These are phyloP conservation scores for Aspergillus ochraceus DNA, from an alignment of 2,329 filamentous ascomycete genomes.

Conservation along the genomic window DNA sequence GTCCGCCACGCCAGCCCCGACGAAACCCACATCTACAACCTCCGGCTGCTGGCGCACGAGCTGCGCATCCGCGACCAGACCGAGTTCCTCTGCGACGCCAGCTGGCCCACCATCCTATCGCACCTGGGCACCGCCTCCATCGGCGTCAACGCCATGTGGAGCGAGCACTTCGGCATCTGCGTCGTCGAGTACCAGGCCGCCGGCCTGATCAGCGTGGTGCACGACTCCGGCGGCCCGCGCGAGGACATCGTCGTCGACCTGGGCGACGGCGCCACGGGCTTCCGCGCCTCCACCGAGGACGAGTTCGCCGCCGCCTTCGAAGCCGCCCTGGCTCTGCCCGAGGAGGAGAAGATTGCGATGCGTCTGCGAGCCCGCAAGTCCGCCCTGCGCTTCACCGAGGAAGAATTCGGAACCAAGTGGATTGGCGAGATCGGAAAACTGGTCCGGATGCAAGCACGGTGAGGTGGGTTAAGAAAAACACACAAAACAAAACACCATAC, in stretches of 20 bases:
- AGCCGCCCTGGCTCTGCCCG: constrained; percentile 66
- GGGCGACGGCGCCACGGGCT: constrained; percentile 78
- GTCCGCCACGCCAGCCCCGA: constrained; percentile 68
- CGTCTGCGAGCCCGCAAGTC: constrained; percentile 73
- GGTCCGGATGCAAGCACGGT: constrained; percentile 47
- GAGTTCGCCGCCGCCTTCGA: constrained; percentile 82
- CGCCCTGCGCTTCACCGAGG: constrained; percentile 82
- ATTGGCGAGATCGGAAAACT: constrained; percentile 70
- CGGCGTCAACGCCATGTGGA: constrained; percentile 99
- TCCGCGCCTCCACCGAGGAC: constrained; percentile 74
- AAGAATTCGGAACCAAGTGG: constrained; percentile 81
- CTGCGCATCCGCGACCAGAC: constrained; percentile 80
- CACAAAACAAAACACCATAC: too few relatives aligned
- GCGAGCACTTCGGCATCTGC: constrained; percentile 97
- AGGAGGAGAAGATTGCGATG: constrained; percentile 68
- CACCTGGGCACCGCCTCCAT: constrained; percentile 76
- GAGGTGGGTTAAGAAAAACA: not conserved
- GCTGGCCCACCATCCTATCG: constrained; percentile 81
- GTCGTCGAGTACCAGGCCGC: constrained; percentile 98
- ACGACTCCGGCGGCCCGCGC: constrained; percentile 90
- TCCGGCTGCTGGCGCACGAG: constrained; percentile 83
- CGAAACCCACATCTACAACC: constrained; percentile 71
- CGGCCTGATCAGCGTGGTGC: constrained; percentile 87
- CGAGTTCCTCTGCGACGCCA: constrained; percentile 84
- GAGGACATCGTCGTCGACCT: constrained; percentile 85